Evolutionary conservation across 345 rosid species (phyloP).

Genomic region (Pistacia atlantica): DNA sequence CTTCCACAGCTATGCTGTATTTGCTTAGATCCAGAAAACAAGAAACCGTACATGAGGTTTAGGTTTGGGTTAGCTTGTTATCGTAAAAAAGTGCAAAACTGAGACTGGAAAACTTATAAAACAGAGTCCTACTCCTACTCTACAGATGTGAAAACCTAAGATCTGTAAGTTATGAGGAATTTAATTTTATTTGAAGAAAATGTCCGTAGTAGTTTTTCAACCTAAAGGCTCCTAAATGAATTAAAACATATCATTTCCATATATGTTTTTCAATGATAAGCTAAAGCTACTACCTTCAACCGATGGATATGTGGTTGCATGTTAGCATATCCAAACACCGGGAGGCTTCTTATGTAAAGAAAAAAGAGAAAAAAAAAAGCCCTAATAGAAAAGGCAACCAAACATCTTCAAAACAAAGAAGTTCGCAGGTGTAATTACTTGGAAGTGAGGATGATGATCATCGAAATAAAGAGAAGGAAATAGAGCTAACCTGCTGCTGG

Average conservation of each 20-base stretch:
- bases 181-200: background rate
- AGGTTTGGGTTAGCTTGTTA: background rate
- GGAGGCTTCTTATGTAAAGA: background rate
- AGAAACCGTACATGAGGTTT: background rate
- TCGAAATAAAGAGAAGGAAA: background rate
- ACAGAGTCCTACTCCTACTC: no score
- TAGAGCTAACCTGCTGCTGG: slow-evolving; percentile 69
- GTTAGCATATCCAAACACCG: background rate
- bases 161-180: background rate
- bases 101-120: background rate
- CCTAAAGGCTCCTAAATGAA: background rate
- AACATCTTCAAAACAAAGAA: background rate
- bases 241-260: background rate
- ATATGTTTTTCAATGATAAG: background rate
- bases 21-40: background rate
- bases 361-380: background rate
- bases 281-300: background rate
- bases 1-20: background rate
- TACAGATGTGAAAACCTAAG: background rate
- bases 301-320: background rate
- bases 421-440: no score
- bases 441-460: background rate
- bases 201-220: background rate
- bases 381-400: background rate
- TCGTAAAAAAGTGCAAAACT: background rate